These are phyloP conservation scores for Diaporthe citri DNA, from an alignment of 2,329 filamentous ascomycete genomes.

Conservation along the genomic window DNA sequence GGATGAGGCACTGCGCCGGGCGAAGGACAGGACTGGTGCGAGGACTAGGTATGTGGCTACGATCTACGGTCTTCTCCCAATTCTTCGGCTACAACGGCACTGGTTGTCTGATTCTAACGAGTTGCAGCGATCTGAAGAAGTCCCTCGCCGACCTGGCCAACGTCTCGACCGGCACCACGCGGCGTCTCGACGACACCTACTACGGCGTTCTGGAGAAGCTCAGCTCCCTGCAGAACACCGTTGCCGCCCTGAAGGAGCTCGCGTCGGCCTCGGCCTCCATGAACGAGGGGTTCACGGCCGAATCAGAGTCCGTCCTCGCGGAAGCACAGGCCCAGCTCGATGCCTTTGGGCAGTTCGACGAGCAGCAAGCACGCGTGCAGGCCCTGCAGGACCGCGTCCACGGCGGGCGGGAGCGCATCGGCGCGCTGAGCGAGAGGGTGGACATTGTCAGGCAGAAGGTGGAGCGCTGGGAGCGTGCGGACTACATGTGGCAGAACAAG, in stretches of 20 bases:
- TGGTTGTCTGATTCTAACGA: slow-evolving; percentile 23
- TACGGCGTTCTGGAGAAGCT: slow-evolving; percentile 79
- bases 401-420: slow-evolving; percentile 69
- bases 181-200: slow-evolving; percentile 79
- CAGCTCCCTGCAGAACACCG: slow-evolving; percentile 72
- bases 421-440: slow-evolving; percentile 71
- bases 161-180: slow-evolving; percentile 72
- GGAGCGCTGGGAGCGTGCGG: slow-evolving; percentile 75
- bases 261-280: slow-evolving; percentile 70
- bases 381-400: slow-evolving; percentile 72
- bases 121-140: slow-evolving; percentile 62
- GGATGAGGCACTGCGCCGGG: slow-evolving; percentile 56
- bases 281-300: slow-evolving; percentile 69
- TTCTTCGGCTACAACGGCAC: slow-evolving; percentile 7
- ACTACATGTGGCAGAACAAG: slow-evolving; percentile 76
- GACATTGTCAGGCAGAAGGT: slow-evolving; percentile 73
- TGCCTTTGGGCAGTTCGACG: slow-evolving; percentile 71
- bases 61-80: background rate
- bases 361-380: slow-evolving; percentile 74
- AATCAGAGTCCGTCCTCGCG: slow-evolving; percentile 68
- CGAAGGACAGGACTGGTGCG: slow-evolving; percentile 55
- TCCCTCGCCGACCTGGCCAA: slow-evolving; percentile 67
- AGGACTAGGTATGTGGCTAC: slow-evolving; percentile 55
- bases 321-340: slow-evolving; percentile 74
- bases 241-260: slow-evolving; percentile 76